phyloP scores from a whole-genome alignment of 2,329 filamentous ascomycete species.

The Pseudogymnoascus sp. region DNA sequence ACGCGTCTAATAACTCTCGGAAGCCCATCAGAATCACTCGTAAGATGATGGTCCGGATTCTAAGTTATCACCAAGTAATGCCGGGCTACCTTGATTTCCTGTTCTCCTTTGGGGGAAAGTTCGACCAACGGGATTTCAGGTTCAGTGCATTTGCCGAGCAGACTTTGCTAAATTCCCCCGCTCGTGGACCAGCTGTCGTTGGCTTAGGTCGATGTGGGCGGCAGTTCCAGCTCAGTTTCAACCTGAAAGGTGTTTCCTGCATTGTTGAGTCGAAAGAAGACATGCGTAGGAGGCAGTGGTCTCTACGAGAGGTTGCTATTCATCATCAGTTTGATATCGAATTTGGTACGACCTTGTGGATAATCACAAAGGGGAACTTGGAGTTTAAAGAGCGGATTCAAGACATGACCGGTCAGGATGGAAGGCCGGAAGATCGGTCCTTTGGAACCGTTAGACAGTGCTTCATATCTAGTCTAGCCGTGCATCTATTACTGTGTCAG shows the following conservation, averaged over 20 bases:
- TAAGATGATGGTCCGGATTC: conserved; percentile 21
- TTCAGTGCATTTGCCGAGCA: conserved; percentile 23
- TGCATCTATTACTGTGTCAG: conserved; percentile 33
- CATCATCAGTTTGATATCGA: conserved; percentile 25
- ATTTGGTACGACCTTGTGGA: conserved; percentile 33
- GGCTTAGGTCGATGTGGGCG: conserved; percentile 19
- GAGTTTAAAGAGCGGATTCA: conserved; percentile 26
- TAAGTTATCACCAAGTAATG: conserved; percentile 30
- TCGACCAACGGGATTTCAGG: conserved; percentile 19
- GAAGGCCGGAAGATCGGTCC: conserved; percentile 27
- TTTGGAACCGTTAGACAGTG: conserved; percentile 29
- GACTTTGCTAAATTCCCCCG: conserved; percentile 11
- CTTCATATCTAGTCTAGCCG: conserved; percentile 31
- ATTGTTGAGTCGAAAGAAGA: not conserved
- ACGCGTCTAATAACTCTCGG: conserved; percentile 16
- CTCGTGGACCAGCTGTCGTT: conserved; percentile 13
- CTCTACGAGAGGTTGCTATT: conserved; percentile 21
- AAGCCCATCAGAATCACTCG: conserved; percentile 20
- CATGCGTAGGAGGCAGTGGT: conserved; percentile 17
- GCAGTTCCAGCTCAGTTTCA: conserved; percentile 24
- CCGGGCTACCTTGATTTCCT: conserved; percentile 29
- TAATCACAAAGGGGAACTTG: conserved; percentile 32
- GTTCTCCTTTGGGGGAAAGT: conserved; percentile 24
- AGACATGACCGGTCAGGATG: conserved; percentile 28
- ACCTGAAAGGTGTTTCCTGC: conserved; percentile 20